Evolutionary conservation across 1,284 basidiomycete genomes (phyloP).

Genomic region (Cutaneotrichosporon daszewskae): DNA sequence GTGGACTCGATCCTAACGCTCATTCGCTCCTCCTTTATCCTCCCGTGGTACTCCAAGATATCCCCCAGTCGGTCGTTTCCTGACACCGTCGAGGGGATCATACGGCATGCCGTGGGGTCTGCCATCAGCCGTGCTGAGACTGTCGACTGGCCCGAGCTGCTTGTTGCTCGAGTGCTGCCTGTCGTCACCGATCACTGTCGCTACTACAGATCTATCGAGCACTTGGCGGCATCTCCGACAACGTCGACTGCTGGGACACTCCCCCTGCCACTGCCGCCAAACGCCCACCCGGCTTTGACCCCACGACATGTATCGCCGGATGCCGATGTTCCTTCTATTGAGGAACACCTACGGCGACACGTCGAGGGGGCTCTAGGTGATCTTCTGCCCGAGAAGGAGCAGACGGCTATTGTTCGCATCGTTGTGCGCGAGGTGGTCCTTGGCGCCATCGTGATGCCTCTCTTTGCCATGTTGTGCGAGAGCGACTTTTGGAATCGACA

Average conservation of each 20-base stretch:
- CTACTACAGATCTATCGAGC: conserved; percentile 84
- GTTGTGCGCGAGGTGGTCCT: conserved; percentile 76
- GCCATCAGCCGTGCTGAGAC: conserved; percentile 55
- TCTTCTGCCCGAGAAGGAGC: conserved; percentile 70
- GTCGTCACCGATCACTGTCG: conserved; percentile 82
- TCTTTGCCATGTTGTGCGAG: conserved; percentile 87
- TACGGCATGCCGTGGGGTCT: conserved; percentile 62
- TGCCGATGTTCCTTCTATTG: conserved; percentile 83
- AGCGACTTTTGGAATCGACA: conserved; percentile 94
- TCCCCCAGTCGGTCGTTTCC: conserved; percentile 84
- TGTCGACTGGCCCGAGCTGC: conserved; percentile 68
- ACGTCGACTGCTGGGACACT: conserved; percentile 27
- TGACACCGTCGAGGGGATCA: conserved; percentile 66
- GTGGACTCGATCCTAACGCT: conserved; percentile 72
- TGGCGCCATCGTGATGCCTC: conserved; percentile 72
- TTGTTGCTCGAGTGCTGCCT: conserved; percentile 79
- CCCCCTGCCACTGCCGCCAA: conserved; percentile 29
- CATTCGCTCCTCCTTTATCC: conserved; percentile 73
- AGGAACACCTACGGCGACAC: conserved; percentile 69
- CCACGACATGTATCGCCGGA: conserved; percentile 57
- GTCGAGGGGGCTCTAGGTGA: conserved; percentile 64
- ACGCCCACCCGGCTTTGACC: conserved; percentile 71
- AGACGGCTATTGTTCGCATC: conserved; percentile 64
- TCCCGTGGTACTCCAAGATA: conserved; percentile 75
- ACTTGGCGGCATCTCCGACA: conserved; percentile 49